Percentiles rank a stretch among this genome's conserved stretches.
Evolutionary conservation across 257 asterid genomes (phyloP).

Genomic region (Oldenlandia corymbosa): DNA sequence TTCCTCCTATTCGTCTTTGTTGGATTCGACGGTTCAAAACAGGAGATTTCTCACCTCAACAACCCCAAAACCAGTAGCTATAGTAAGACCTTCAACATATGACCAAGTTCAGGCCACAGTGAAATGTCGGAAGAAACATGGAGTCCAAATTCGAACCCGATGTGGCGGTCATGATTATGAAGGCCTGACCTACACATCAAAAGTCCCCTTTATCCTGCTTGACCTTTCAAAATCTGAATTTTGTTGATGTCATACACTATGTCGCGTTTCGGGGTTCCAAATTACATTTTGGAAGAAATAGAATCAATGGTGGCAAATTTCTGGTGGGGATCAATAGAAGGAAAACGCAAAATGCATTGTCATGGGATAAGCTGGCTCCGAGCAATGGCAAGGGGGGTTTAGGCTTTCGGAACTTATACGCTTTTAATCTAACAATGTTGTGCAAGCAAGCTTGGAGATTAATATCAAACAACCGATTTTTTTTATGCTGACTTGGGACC

Average conservation of each 20-base stretch:
- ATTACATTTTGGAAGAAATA: no score
- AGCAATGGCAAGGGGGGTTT: no score
- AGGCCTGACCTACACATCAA: constrained; percentile 40
- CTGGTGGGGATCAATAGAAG: no score
- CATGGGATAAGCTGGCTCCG: no score
- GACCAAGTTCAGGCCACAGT: constrained; percentile 30
- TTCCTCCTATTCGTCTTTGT: not conserved
- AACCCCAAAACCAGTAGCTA: constrained; percentile 2
- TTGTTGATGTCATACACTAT: constrained; percentile 30
- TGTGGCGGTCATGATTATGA: constrained; percentile 61
- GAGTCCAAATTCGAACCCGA: constrained; percentile 32
- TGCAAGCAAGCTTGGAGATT: no score
- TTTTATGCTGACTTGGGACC: no score
- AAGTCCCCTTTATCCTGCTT: constrained; percentile 27
- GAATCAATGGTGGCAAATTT: no score
- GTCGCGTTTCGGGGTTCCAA: no score
- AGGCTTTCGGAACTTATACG: no score
- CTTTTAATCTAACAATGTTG: no score
- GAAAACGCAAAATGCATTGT: no score
- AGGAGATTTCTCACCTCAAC: constrained; percentile 2
- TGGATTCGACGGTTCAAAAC: not conserved
- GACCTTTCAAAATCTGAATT: constrained; percentile 37
- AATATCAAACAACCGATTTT: no score
- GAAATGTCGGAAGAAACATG: constrained; percentile 24
- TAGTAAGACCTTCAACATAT: not conserved